Base-by-base conservation (phyloP, 2,329 filamentous ascomycete species). In the Aspergillus fijiensis region DNA sequence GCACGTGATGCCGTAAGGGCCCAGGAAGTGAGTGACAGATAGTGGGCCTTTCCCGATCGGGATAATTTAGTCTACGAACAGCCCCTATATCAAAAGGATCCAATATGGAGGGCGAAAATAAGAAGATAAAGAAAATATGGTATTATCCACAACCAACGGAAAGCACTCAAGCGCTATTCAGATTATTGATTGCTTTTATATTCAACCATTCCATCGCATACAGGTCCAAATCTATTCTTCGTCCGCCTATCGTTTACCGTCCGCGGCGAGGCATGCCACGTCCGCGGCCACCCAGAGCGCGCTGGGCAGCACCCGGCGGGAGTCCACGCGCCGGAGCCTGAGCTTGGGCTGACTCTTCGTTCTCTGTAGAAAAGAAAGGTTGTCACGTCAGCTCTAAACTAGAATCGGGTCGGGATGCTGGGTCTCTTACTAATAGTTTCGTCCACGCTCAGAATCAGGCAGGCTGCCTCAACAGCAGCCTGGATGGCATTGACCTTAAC, bases 401-500 rank as follows among this genome's bases (percentile, higher is more conserved):
- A 45, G 45, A 12, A 3, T 23, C 33, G 14, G 19, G 12, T 16
- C 52, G 47, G 27, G 16, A n/a, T 21, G 14, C 25, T 48, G n/a
- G 29, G 56, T 74, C 16, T 45, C 82, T 70, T 80, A 85, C 88
- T 92, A 79, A 99, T 98, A 35, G 95, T 99, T 86, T 99, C 95
- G 74, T 99, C 95, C 59, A 99, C 95, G 69, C 92, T 90, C 71
- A 99, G 81, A 68, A 99, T 98, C 81, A 99, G 80, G 81, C 95
- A 99, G 68, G 90, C 90, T 23, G 95, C 95, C 80, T 99, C 95
- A 33, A 93, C 93, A 55, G 95, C 95, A 21, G 95, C 94, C 81
- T 96, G 92, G 66, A 99, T 89, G 67, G 95, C 95, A 77, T 99
- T 99, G 77, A 96, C 84, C 87, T 99, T 99, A 74, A 99, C 91